Conservation (phyloP, 2,329 filamentous ascomycete genomes). For the Cercospora citrullina region DNA sequence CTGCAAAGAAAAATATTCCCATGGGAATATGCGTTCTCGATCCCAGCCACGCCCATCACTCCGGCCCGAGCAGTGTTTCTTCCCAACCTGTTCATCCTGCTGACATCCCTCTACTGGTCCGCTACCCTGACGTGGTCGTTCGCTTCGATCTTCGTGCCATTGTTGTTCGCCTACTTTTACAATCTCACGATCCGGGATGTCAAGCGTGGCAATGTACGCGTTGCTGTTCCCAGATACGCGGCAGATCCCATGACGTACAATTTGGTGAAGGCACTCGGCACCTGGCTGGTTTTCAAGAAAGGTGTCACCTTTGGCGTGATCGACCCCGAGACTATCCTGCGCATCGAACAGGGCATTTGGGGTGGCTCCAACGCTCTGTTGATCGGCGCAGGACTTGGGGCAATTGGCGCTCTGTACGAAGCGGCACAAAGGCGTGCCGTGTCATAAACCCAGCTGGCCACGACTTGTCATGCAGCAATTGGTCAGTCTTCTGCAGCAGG, state of each 20-base stretch:
- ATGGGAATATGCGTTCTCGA: constrained; percentile 69
- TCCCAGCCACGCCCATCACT: constrained; percentile 56
- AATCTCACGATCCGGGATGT: constrained; percentile 69
- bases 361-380: constrained; percentile 71
- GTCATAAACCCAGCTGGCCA: neutral
- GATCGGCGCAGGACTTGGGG: constrained; percentile 67
- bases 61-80: constrained; percentile 61
- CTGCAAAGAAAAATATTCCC: constrained; percentile 71
- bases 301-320: constrained; percentile 65
- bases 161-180: constrained; percentile 80
- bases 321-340: constrained; percentile 58
- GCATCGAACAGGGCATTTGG: constrained; percentile 67
- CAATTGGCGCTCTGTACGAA: constrained; percentile 72
- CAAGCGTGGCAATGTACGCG: constrained; percentile 41
- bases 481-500: neutral
- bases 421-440: constrained; percentile 61
- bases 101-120: constrained; percentile 76
- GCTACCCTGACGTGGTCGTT: constrained; percentile 69
- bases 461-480: neutral
- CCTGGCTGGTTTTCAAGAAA: constrained; percentile 77
- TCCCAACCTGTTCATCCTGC: constrained; percentile 77
- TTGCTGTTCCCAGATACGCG: constrained; percentile 53
- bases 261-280: constrained; percentile 78
- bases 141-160: constrained; percentile 70
- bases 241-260: constrained; percentile 90